These are phyloP conservation scores for Citrullus amarus DNA, from an alignment of 306 rosid genomes.

Conservation along the genomic window DNA sequence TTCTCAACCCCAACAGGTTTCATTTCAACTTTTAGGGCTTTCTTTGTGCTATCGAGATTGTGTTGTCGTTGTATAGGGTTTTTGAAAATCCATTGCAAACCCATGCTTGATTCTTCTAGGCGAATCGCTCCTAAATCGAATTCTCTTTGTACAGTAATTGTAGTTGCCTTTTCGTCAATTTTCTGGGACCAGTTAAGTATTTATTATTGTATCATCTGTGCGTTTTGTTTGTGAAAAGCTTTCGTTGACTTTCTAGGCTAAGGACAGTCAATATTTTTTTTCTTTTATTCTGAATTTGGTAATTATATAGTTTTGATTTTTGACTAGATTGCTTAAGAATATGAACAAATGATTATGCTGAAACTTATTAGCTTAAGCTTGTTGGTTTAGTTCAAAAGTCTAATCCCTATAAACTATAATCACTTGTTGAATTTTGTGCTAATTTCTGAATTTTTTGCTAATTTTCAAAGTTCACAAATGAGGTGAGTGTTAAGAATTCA, in stretches of 20 bases:
- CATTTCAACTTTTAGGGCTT: neutral
- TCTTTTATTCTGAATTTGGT: neutral
- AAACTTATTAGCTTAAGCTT: neutral
- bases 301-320: neutral
- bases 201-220: neutral
- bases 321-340: neutral
- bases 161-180: neutral
- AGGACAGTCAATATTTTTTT: neutral
- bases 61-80: neutral
- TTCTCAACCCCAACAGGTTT: constrained; percentile 72
- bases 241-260: neutral
- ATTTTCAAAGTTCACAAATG: neutral
- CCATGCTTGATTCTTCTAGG: neutral
- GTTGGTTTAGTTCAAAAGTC: neutral
- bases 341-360: neutral
- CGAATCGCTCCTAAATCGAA: neutral
- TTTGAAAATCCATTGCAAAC: neutral
- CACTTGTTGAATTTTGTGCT: neutral
- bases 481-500: neutral
- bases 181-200: neutral
- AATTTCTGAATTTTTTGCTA: neutral
- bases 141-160: neutral
- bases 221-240: neutral
- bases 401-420: too few relatives aligned
- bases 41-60: neutral